These are phyloP conservation scores for Didymella pomorum DNA, from an alignment of 2,329 filamentous ascomycete species.

Conservation along the genomic window DNA sequence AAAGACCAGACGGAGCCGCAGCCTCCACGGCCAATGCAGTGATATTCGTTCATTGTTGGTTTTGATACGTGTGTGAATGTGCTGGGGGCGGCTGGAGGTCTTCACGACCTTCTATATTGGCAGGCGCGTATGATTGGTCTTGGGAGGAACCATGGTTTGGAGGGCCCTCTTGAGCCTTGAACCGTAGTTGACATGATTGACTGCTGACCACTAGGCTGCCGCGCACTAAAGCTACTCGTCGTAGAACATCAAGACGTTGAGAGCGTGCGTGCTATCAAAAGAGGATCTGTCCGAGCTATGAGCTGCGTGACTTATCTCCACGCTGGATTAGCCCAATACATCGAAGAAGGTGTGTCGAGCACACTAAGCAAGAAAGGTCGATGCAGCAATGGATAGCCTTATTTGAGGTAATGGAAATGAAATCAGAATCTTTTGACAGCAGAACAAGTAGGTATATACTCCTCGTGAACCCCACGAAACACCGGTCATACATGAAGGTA, in stretches of 20 bases:
- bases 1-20: slow-evolving; percentile 4
- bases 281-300: too few species aligned
- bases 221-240: neutral
- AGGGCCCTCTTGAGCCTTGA: neutral
- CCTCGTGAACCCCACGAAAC: slow-evolving; percentile 4
- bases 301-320: too few species aligned
- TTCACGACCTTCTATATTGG: neutral
- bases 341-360: too few species aligned
- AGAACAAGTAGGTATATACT: slow-evolving; percentile 13
- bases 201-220: neutral
- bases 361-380: neutral
- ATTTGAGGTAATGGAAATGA: neutral
- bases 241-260: too few species aligned
- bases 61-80: neutral
- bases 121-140: neutral
- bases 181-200: neutral
- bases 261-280: too few species aligned
- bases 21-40: slow-evolving; percentile 6
- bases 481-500: slow-evolving; percentile 13
- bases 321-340: too few species aligned
- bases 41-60: neutral
- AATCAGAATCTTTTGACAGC: slow-evolving; percentile 3
- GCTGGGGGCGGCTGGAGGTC: neutral
- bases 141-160: neutral
- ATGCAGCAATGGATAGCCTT: neutral